phyloP scores from a whole-genome alignment of 2,329 filamentous ascomycete species.

The Ophiosphaerella herpotricha region DNA sequence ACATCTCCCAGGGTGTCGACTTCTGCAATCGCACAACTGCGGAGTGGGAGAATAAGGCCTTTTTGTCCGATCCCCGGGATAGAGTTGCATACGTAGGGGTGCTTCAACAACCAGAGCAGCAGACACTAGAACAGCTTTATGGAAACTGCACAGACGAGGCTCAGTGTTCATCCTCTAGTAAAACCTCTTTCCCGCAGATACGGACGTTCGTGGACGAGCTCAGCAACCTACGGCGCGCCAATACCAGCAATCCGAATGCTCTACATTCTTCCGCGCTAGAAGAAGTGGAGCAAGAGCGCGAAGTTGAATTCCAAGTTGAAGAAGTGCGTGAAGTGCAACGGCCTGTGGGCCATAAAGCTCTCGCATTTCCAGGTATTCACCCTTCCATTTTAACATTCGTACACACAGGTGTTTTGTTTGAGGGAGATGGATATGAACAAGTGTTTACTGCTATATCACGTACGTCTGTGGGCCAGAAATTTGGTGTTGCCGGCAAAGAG shows the following conservation, averaged over 20 bases:
- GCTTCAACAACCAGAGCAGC: slow-evolving; percentile 58
- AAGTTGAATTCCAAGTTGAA: slow-evolving; percentile 63
- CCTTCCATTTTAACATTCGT: slow-evolving; percentile 24
- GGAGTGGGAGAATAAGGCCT: slow-evolving; percentile 47
- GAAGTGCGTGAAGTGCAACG: slow-evolving; percentile 59
- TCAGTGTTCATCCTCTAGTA: no score
- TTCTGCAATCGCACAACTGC: slow-evolving; percentile 63
- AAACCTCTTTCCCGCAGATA: no score
- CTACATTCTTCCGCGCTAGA: slow-evolving; percentile 56
- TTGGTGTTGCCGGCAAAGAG: slow-evolving; percentile 18
- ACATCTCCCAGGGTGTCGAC: slow-evolving; percentile 63
- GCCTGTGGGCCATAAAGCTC: slow-evolving; percentile 45
- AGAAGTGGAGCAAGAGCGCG: slow-evolving; percentile 63
- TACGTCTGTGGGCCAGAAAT: slow-evolving; percentile 42
- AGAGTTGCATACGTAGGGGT: slow-evolving; percentile 49
- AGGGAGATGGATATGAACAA: slow-evolving; percentile 41
- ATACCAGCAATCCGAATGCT: slow-evolving; percentile 7
- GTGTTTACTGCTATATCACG: slow-evolving; percentile 48
- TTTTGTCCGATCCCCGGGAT: slow-evolving; percentile 41
- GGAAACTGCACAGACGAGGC: slow-evolving; percentile 14
- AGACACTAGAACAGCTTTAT: slow-evolving; percentile 63
- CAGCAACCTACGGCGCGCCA: no score
- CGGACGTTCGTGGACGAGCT: no score
- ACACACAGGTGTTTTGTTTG: slow-evolving; percentile 46
- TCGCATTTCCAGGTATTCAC: slow-evolving; percentile 55